Base-by-base conservation (phyloP, 2,329 filamentous ascomycete genomes). In the Beauveria caledonica region DNA sequence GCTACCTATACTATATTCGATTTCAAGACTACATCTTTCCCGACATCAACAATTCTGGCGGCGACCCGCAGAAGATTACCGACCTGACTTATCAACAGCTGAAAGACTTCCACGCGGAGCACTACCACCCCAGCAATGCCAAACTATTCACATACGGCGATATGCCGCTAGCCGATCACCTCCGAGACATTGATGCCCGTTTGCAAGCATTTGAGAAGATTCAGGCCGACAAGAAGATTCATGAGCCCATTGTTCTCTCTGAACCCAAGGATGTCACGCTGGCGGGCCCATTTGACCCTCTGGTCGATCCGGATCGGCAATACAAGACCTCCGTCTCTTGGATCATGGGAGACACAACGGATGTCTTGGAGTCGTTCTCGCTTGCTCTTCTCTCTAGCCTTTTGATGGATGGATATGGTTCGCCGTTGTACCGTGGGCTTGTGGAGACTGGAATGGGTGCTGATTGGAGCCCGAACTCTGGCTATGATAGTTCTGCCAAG, bases 101-200 rank as follows among this genome's bases (percentile, higher is more conserved):
- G 54, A 88, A 86, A 69, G 84, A 87, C 46, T 99, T 96, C 72
- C 95, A 97, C 65, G 87, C 87, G 48, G 85, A 92, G 65, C 92
- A 99, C 74, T 99, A 99, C 72, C 93, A 99, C 73, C 94, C 94
- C 0, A 97, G 92, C 76, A 99, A 99, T 73, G 89, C 93, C 50
- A 97, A 97, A 75, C 81, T 99, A 48, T 86, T 97, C 69, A 97
- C 94, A 0, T 99, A 99, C 67, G 94, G 94, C 56, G 88, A 97
- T 69, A 92, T 97, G 84, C 89, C 92, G 1, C 76, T 99, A 62
- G 80, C 80, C 3, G 87, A 90, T 58, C 94, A 99, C 70, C 73
- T 97, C 56, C 80, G 84, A 70, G 89, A 94, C 68, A 81, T 97
- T 29, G 84, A 93, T 68, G 80, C 85, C 10, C 87, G 89, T 55